These are phyloP conservation scores for Pseudogymnoascus destructans DNA, from an alignment of 2,329 filamentous ascomycete genomes.

Conservation along the genomic window DNA sequence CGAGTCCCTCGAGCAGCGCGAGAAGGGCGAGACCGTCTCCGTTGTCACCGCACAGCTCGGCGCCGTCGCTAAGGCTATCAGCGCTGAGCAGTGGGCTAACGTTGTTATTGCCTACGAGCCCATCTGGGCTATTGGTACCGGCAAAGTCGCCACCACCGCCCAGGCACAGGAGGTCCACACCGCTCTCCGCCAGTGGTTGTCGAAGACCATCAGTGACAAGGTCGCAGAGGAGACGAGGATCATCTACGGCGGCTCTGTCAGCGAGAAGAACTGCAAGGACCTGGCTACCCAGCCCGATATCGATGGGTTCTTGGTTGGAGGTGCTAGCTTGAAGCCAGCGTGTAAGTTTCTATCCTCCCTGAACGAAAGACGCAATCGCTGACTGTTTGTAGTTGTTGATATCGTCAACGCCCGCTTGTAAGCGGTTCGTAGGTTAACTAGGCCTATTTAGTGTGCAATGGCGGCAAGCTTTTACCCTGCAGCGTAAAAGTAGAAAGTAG, in stretches of 20 bases:
- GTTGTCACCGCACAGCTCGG: constrained; percentile 76
- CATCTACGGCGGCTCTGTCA: constrained; percentile 93
- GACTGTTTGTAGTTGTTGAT: constrained; percentile 39
- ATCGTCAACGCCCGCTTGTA: constrained; percentile 49
- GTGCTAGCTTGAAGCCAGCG: constrained; percentile 91
- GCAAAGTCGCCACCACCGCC: constrained; percentile 77
- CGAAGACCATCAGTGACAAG: constrained; percentile 58
- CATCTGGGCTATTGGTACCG: constrained; percentile 92
- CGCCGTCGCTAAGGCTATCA: constrained; percentile 56
- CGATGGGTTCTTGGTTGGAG: constrained; percentile 94
- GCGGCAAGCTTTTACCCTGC: constrained; percentile 2
- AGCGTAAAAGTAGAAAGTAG: constrained; percentile 4
- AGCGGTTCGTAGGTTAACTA: constrained; percentile 8
- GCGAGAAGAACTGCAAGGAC: constrained; percentile 94
- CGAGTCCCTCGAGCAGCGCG: constrained; percentile 86
- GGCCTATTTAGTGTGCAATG: background rate
- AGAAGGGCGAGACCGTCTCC: constrained; percentile 71
- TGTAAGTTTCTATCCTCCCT: constrained; percentile 42
- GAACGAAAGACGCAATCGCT: constrained; percentile 10
- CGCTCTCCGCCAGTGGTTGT: constrained; percentile 81
- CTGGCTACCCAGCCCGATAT: constrained; percentile 88
- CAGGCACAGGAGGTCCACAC: constrained; percentile 92
- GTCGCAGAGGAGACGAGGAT: constrained; percentile 81
- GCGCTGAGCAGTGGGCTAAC: constrained; percentile 77
- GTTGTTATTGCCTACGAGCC: constrained; percentile 97